Base-by-base conservation (phyloP, 2,329 filamentous ascomycete genomes). In the Daldinia sp. region DNA sequence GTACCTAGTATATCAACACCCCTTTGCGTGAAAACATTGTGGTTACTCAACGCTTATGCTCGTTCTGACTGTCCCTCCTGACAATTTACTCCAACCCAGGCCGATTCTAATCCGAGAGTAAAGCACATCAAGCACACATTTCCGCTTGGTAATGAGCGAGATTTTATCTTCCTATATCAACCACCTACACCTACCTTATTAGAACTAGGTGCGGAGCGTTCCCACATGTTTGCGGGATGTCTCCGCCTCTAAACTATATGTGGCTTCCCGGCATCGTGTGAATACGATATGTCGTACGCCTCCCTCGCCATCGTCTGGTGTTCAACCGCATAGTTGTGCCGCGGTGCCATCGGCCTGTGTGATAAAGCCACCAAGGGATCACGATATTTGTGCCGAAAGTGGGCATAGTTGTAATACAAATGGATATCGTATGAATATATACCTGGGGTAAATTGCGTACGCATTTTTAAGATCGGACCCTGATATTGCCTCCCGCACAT, bases 401-500 rank as follows among this genome's bases (percentile, higher is more conserved):
- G 23, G 37, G 15, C 19, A 39, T 19, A 29, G 45, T 34, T 25
- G 49, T 51, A 29, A 11, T 17, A 54, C 35, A 17, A 43, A 41
- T 10, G 17, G 32, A 39, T 58, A n/a, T 47, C 43, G 10, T 47
- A n/a, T 37, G 19, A 8, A 11, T 15, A 19, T 15, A 17, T 29
- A 43, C 37, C 19, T n/a, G 8, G 9, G 13, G 23, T 43, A 27
- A 13, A 34, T 54, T 32, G 25, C 41, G 49, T 34, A 23, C 19
- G 52, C 27, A 39, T 32, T 19, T 57, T 62, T 17, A 48, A 53
- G 15, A n/a, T 39, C 43, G 48, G 25, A 47, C 37, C 30, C 45
- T 41, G 41, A 54, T 45, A 62, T 58, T 62, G 21, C 51, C 23
- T 41, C 29, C 47, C 58, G 52, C 39, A 50, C 34, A 9, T n/a